Evolutionary conservation across 352 stramenopile species (phyloP).

Genomic region (Discostella stelligera): DNA sequence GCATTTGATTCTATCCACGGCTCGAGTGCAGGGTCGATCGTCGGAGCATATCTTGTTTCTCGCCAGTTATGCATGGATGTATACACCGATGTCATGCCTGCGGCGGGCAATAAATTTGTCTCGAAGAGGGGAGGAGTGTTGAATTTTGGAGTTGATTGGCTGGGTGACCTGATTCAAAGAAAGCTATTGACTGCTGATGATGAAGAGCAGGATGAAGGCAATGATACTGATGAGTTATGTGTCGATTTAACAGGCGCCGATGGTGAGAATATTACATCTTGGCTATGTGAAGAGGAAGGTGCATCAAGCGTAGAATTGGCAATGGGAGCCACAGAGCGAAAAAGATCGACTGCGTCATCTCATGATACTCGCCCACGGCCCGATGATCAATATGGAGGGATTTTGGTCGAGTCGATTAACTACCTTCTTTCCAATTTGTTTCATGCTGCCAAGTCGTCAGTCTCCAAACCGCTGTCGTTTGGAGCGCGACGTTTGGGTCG

Average conservation of each 20-base stretch:
- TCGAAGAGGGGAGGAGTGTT: conserved; percentile 47
- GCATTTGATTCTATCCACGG: conserved; percentile 72
- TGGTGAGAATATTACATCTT: conserved; percentile 18
- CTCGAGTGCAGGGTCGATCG: conserved; percentile 63
- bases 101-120: conserved; percentile 59
- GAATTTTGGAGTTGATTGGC: conserved; percentile 44
- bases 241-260: conserved; percentile 9
- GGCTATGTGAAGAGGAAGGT: conserved; percentile 30
- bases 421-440: conserved; percentile 34
- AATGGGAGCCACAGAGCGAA: conserved; percentile 27
- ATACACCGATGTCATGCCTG: conserved; percentile 68
- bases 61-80: conserved; percentile 76
- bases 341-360: background rate
- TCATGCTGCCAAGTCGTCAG: conserved; percentile 12
- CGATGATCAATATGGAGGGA: conserved; percentile 42
- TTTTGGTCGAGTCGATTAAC: conserved; percentile 35
- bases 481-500: conserved; percentile 11
- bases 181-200: conserved; percentile 16
- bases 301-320: conserved; percentile 43
- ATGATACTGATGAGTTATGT: conserved; percentile 25
- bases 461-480: conserved; percentile 36
- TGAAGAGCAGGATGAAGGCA: background rate
- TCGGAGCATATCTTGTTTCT: conserved; percentile 72
- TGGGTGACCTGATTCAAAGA: conserved; percentile 35
- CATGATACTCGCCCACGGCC: conserved; percentile 9